Evolutionary conservation across 805 yeast genomes (phyloP).

Genomic region (Metschnikowia colocasiae): DNA sequence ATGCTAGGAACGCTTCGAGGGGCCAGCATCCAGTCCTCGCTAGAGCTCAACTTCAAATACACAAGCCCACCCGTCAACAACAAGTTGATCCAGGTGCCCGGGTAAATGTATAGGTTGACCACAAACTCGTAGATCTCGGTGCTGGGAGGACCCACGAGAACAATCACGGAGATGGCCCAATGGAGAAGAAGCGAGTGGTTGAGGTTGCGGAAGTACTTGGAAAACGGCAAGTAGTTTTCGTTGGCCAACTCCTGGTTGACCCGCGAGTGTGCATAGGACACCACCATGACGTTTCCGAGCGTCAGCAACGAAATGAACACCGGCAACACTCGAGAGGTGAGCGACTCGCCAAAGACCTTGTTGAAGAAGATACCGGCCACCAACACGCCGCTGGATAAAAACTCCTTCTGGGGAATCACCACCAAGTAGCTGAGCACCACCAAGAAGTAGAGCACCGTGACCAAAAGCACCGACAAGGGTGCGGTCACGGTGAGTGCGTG

Average conservation of each 20-base stretch:
- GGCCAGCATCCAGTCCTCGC: constrained; percentile 45
- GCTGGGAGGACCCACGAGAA: constrained; percentile 57
- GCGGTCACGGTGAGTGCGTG: constrained; percentile 58
- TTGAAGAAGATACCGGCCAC: constrained; percentile 62
- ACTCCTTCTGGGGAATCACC: constrained; percentile 47
- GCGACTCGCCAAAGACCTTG: constrained; percentile 53
- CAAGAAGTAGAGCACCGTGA: constrained; percentile 51
- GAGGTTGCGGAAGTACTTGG: constrained; percentile 41
- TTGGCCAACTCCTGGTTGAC: constrained; percentile 57
- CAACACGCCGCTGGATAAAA: constrained; percentile 54
- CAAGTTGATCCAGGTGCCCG: constrained; percentile 57
- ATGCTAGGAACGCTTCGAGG: background rate
- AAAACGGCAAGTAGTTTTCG: constrained; percentile 50
- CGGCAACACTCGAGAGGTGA: constrained; percentile 49
- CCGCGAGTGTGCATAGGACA: constrained; percentile 56
- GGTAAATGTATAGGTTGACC: constrained; percentile 59
- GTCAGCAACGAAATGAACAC: constrained; percentile 58
- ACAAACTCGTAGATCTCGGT: constrained; percentile 62
- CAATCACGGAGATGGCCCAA: constrained; percentile 52
- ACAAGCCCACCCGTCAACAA: constrained; percentile 51
- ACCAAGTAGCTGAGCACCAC: constrained; percentile 58
- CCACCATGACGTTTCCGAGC: constrained; percentile 63
- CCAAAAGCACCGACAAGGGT: constrained; percentile 51
- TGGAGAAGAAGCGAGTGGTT: constrained; percentile 49
- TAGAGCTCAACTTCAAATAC: constrained; percentile 44